These are phyloP conservation scores for Xerocomus amazonicus DNA, from an alignment of 1,284 basidiomycete genomes.

Conservation along the genomic window DNA sequence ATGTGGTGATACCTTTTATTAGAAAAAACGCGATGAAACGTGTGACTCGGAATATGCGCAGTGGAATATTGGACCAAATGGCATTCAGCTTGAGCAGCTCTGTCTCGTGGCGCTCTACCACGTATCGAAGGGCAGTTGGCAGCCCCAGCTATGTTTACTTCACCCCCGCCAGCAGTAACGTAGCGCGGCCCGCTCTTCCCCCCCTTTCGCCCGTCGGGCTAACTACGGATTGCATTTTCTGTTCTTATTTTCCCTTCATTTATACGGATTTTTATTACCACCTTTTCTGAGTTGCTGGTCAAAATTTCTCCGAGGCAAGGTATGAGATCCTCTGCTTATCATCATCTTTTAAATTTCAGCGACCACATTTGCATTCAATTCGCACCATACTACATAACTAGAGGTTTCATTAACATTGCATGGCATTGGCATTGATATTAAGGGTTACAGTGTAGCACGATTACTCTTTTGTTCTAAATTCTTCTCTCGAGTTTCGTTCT, in stretches of 20 bases:
- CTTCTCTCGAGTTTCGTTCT: no score
- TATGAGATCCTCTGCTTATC: background rate
- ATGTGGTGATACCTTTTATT: constrained; percentile 3
- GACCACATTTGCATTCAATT: background rate
- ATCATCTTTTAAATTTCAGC: background rate
- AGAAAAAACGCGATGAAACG: constrained; percentile 14
- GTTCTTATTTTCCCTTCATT: background rate
- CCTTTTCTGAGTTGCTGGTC: background rate
- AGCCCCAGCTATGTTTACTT: constrained; percentile 30
- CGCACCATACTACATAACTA: constrained; percentile 11
- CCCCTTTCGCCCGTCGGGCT: background rate
- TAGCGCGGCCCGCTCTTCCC: background rate
- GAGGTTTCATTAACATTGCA: constrained; percentile 16
- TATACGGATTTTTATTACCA: background rate
- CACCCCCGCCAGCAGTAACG: constrained; percentile 12
- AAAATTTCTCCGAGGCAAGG: background rate
- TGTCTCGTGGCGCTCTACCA: constrained; percentile 26
- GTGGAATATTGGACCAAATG: constrained; percentile 27
- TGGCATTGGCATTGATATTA: constrained; percentile 5
- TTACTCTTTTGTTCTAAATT: background rate
- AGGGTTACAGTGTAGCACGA: constrained; percentile 7
- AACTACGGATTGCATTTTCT: background rate
- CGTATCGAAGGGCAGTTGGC: constrained; percentile 32
- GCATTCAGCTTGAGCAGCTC: constrained; percentile 24
- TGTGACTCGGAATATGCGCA: constrained; percentile 13